A percentile compares a stretch with the other conserved stretches of the same genome.
These are phyloP conservation scores for Apium graveolens DNA, from an alignment of 129 eudicot species.

Conservation along the genomic window DNA sequence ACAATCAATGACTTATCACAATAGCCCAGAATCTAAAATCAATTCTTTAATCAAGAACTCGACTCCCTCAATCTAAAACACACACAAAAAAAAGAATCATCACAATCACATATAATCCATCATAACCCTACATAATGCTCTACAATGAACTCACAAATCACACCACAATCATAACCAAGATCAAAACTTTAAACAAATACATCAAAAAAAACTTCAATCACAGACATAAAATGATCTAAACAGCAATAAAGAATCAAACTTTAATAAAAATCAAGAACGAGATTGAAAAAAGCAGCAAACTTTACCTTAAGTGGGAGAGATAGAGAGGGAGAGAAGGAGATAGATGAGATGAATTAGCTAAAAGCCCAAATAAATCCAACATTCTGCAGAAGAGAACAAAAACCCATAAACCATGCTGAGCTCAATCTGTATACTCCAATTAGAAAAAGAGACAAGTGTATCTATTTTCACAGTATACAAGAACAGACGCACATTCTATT, in stretches of 20 bases:
- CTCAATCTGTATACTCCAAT: slow-evolving; percentile 2
- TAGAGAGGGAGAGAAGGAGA: not conserved
- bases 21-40: slow-evolving; percentile 8
- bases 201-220: slow-evolving; percentile 4
- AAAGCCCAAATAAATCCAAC: slow-evolving; percentile 6
- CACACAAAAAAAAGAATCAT: not conserved
- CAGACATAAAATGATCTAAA: slow-evolving; percentile 9
- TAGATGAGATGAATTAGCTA: not conserved
- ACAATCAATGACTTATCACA: not conserved
- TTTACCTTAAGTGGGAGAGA: slow-evolving; percentile 24
- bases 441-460: not conserved
- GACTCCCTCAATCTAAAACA: slow-evolving; percentile 8
- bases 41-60: slow-evolving; percentile 6
- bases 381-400: slow-evolving; percentile 16
- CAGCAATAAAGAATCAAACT: not conserved
- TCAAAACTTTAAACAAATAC: not conserved
- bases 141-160: not conserved
- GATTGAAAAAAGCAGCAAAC: slow-evolving; percentile 13
- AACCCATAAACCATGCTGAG: slow-evolving; percentile 19
- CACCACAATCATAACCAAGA: slow-evolving; percentile 2
- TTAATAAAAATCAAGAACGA: slow-evolving; percentile 5
- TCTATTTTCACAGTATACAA: slow-evolving; percentile 2
- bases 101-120: not conserved
- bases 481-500: slow-evolving; percentile 13
- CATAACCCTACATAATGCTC: slow-evolving; percentile 6